A percentile compares a stretch with the other conserved stretches of the same genome.
These are phyloP conservation scores for Xylaria sp. DNA, from an alignment of 2,329 filamentous ascomycete species.

Conservation along the genomic window DNA sequence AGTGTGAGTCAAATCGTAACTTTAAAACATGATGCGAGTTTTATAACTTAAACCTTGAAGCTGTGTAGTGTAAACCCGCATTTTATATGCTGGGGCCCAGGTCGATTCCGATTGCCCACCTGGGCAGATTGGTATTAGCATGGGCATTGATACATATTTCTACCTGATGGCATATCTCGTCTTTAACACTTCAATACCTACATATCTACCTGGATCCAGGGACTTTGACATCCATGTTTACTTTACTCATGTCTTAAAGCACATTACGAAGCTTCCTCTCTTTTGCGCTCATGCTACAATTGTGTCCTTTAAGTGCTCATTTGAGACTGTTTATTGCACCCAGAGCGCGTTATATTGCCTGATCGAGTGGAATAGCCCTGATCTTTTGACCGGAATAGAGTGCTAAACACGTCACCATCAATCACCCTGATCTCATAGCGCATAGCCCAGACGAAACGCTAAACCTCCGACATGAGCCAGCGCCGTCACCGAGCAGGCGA, in stretches of 20 bases:
- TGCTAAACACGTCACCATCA: neutral
- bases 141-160: neutral
- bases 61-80: neutral
- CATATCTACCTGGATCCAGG: neutral
- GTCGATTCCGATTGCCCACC: neutral
- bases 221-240: neutral
- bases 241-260: constrained; percentile 8
- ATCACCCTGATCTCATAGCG: neutral
- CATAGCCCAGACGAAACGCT: constrained; percentile 27
- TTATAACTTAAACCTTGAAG: neutral
- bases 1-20: neutral
- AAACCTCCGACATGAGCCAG: constrained; percentile 26
- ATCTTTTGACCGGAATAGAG: neutral
- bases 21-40: neutral
- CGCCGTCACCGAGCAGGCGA: constrained; percentile 40
- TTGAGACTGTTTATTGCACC: neutral
- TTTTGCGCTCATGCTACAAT: neutral
- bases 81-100: neutral
- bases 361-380: neutral
- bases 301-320: neutral
- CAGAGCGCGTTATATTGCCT: neutral
- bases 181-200: neutral
- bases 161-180: neutral
- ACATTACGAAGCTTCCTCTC: neutral
- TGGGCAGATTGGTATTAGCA: neutral